Evolutionary conservation across 2,329 filamentous ascomycete species (phyloP), one percentile per base, ranked within the genome.

Genomic region (Curvularia lunata): DNA sequence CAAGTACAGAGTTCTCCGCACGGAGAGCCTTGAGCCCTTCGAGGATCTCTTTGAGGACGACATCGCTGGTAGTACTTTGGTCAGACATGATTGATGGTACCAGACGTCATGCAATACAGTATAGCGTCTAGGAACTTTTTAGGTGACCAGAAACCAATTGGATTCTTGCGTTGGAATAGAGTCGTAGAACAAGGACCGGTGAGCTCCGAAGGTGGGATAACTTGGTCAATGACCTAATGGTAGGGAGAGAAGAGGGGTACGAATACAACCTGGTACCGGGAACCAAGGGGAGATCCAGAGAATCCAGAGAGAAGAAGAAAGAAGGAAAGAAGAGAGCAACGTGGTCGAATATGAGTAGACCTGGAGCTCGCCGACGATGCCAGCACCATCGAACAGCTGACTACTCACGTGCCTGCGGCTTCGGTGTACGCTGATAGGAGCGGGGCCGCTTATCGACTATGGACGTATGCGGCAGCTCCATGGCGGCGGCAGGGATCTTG

Each of bases 1-100:
- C 79, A 43, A 88, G 80, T 38, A 82, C 77, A 42, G 78, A 75
- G 67, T 88, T 84, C 56, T 86, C 85, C 63, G 79, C 72, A 60
- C 86, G 82, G 58, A 88, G 74, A n/a, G 79, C 78, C 66, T 81
- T 84, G 55, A 88, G 73, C 40, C 81, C 81, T 40, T 79, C 75
- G 23, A 88, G 78, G 64, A 88, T 85, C 73, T 85, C 82, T 63
- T 81, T 81, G 56, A 86, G 77, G 45, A 83, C 69, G 61, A 66
- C 67, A 69, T 75, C 71, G 68, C 68, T 71, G 57, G 70, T 62
- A 48, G 64, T 64, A 62, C 63, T 69, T 58, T 70, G 63, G 55
- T 59, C 49, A 58, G 73, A 73, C 73, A 75, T 75, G 62, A 59
- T 65, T 62, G 52, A 41, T 43, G 40, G 21, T 23, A 32, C 28